Conservation (phyloP, 2,329 filamentous ascomycete species). For the Xylariomycetidae sp. region DNA sequence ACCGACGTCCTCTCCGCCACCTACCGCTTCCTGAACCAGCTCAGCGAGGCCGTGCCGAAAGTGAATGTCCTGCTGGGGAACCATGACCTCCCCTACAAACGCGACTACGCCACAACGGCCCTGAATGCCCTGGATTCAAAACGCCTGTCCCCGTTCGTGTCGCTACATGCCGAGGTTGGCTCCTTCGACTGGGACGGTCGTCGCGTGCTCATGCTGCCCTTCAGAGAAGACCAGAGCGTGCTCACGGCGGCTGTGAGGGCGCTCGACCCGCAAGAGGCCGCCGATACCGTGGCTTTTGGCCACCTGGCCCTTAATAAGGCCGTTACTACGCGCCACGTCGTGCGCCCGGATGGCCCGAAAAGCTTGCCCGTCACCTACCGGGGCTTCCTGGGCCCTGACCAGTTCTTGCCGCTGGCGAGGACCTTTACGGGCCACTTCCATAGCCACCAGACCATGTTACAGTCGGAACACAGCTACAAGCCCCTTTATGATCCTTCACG, state of each 20-base stretch:
- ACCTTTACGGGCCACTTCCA: conserved; percentile 30
- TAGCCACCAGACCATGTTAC: conserved; percentile 25
- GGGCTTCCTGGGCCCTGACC: conserved; percentile 20
- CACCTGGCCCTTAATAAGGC: conserved; percentile 28
- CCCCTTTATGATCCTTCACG: conserved; percentile 1
- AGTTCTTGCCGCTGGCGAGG: conserved; percentile 23
- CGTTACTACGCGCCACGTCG: conserved; percentile 23
- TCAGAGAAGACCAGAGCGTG: conserved; percentile 26
- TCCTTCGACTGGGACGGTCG: conserved; percentile 23
- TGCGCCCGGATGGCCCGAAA: conserved; percentile 9
- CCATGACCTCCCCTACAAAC: conserved; percentile 27
- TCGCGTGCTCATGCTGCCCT: conserved; percentile 26
- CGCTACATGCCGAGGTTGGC: conserved; percentile 18
- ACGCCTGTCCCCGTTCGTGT: conserved; percentile 18
- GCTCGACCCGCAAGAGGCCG: conserved; percentile 15
- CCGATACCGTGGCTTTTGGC: conserved; percentile 23
- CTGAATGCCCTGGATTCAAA: conserved; percentile 23
- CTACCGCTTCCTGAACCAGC: conserved; percentile 24
- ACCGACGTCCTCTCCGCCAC: conserved; percentile 27
- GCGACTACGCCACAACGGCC: conserved; percentile 24
- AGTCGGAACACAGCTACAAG: conserved; percentile 8
- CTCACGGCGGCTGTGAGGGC: conserved; percentile 18
- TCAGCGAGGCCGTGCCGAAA: conserved; percentile 21
- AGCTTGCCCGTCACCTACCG: conserved; percentile 16
- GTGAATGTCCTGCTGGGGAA: conserved; percentile 29